Evolutionary conservation across 768 basidiomycete genomes (phyloP).

Genomic region (Calocera cornea): DNA sequence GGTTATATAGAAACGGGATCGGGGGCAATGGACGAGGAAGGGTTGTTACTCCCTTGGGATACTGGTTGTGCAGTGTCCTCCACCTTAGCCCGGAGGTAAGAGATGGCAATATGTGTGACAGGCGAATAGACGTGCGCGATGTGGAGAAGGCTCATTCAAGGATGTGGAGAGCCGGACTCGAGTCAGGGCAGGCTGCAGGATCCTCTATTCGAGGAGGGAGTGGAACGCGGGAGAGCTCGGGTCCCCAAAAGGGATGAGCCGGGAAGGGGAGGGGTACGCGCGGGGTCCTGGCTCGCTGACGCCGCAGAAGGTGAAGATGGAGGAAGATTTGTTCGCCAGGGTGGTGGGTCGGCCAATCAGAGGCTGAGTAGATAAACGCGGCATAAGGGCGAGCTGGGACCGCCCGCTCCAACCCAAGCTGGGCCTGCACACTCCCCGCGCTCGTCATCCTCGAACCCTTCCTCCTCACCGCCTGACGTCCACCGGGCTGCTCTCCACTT

Average conservation of each 20-base stretch:
- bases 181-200: neutral
- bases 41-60: neutral
- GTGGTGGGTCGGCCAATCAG: neutral
- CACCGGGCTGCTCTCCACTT: neutral
- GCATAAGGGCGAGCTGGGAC: neutral
- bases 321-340: neutral
- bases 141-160: neutral
- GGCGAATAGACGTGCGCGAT: conserved; percentile 1
- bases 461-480: neutral
- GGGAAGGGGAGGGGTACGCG: neutral
- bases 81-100: neutral
- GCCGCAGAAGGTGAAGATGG: conserved; percentile 3
- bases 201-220: neutral
- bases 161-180: neutral
- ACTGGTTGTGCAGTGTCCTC: neutral
- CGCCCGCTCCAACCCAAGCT: neutral
- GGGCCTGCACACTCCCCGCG: neutral
- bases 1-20: neutral
- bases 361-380: conserved; percentile 1
- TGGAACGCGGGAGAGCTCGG: neutral
- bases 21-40: neutral
- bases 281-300: neutral
- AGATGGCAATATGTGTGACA: neutral
- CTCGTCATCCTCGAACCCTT: neutral
- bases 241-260: neutral